Percentiles rank a stretch among this genome's conserved stretches.
Conservation (phyloP, 345 rosid genomes). For the Rhodamnia rubescens region DNA sequence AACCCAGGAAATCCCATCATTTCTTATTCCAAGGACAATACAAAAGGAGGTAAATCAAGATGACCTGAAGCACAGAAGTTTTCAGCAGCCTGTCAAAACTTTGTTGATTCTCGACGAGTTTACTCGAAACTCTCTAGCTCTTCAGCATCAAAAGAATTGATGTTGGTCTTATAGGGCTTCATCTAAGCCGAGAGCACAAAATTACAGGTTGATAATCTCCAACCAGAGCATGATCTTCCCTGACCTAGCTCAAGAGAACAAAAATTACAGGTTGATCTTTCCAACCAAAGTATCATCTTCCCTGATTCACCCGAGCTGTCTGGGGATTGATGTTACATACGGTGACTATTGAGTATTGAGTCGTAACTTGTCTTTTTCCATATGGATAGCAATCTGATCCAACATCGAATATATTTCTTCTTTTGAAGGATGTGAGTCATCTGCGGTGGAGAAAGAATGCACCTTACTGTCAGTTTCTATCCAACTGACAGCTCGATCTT, state of each 20-base stretch:
- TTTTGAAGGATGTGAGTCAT: conserved; percentile 33
- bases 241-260: not conserved
- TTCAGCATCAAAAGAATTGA: not conserved
- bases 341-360: not conserved
- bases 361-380: conserved; percentile 35
- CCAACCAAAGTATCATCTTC: not conserved
- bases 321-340: not conserved
- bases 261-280: not conserved
- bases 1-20: not conserved
- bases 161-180: not conserved
- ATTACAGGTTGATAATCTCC: not conserved
- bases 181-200: not conserved
- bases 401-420: conserved; percentile 27
- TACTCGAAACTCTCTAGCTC: not conserved
- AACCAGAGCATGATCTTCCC: not conserved
- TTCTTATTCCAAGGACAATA: not conserved
- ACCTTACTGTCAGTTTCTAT: conserved; percentile 36
- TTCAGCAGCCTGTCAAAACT: not conserved
- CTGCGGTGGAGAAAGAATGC: conserved; percentile 37
- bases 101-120: not conserved
- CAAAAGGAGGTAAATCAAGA: not conserved
- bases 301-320: not conserved
- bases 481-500: conserved; percentile 62
- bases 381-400: conserved; percentile 30
- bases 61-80: not conserved